These are phyloP conservation scores for Brasenia schreberi DNA, from an alignment of 164 flowering plant species.

Conservation along the genomic window DNA sequence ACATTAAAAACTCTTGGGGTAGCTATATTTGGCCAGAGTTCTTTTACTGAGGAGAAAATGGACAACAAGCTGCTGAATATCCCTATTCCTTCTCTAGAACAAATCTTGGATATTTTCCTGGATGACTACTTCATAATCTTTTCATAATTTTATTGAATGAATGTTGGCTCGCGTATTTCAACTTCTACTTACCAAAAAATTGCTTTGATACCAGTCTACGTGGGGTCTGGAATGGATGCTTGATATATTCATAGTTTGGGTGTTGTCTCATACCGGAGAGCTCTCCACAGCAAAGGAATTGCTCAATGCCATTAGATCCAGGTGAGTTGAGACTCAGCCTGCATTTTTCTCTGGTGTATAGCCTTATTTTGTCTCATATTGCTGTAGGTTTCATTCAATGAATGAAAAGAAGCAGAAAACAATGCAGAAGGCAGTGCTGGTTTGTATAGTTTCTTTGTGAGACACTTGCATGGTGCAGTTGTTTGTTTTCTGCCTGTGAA, in stretches of 20 bases:
- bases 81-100: not conserved
- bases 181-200: not conserved
- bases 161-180: not conserved
- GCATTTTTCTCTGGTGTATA: not conserved
- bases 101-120: not conserved
- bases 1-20: too few species aligned
- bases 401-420: conserved; percentile 42
- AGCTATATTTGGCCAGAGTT: too few species aligned
- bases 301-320: conserved; percentile 43
- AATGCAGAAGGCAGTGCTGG: conserved; percentile 58
- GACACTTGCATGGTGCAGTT: not conserved
- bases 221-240: conserved; percentile 84
- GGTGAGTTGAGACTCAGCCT: conserved; percentile 19
- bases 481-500: too few species aligned
- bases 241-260: conserved; percentile 73
- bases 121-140: not conserved
- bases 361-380: not conserved
- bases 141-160: not conserved
- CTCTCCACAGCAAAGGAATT: conserved; percentile 44
- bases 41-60: too few species aligned
- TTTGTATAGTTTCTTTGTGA: conserved; percentile 12
- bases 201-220: conserved; percentile 20
- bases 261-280: conserved; percentile 40
- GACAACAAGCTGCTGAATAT: not conserved
- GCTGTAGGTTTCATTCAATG: conserved; percentile 39